A percentile compares a stretch with the other conserved stretches of the same genome.
These are phyloP conservation scores for Clohesyomyces aquaticus DNA, from an alignment of 495 filamentous ascomycete genomes.

Conservation along the genomic window DNA sequence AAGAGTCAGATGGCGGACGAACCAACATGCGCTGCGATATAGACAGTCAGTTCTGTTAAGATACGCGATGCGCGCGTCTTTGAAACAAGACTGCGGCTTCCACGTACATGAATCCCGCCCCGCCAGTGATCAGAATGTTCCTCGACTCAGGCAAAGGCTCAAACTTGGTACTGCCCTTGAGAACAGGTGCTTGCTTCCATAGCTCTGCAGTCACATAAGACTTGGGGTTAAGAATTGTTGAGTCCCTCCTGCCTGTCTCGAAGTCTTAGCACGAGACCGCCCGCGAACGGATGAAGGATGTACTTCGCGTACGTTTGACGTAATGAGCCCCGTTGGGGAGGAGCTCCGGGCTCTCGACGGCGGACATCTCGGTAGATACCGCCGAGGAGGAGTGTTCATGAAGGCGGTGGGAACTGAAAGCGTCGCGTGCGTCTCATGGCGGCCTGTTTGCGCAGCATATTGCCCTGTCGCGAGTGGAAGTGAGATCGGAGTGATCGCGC, in stretches of 20 bases:
- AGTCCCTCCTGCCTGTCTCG: slow-evolving; percentile 32
- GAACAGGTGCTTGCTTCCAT: slow-evolving; percentile 68
- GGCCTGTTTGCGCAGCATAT: neutral
- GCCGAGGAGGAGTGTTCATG: slow-evolving; percentile 1
- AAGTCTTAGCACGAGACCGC: neutral
- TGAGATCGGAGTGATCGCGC: neutral
- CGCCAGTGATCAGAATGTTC: slow-evolving; percentile 75
- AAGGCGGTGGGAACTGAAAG: neutral
- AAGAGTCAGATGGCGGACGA: slow-evolving; percentile 69
- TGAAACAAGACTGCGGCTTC: too few relatives aligned
- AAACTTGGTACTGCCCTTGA: slow-evolving; percentile 67
- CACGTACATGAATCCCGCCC: slow-evolving; percentile 72
- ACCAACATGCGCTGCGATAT: slow-evolving; percentile 64
- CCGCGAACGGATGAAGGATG: neutral
- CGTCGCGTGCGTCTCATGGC: slow-evolving; percentile 3
- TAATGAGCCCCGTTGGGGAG: slow-evolving; percentile 4
- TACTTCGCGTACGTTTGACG: slow-evolving; percentile 27
- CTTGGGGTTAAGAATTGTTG: slow-evolving; percentile 38
- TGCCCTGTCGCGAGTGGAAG: slow-evolving; percentile 5
- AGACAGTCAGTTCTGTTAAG: neutral
- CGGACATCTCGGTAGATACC: slow-evolving; percentile 20
- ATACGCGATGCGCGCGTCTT: neutral
- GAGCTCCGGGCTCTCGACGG: slow-evolving; percentile 26
- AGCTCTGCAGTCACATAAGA: slow-evolving; percentile 42
- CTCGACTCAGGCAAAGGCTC: slow-evolving; percentile 63